A percentile compares a stretch with the other conserved stretches of the same genome.
Evolutionary conservation across 441 rosid genomes (phyloP).

Genomic region (Populus hybrid): DNA sequence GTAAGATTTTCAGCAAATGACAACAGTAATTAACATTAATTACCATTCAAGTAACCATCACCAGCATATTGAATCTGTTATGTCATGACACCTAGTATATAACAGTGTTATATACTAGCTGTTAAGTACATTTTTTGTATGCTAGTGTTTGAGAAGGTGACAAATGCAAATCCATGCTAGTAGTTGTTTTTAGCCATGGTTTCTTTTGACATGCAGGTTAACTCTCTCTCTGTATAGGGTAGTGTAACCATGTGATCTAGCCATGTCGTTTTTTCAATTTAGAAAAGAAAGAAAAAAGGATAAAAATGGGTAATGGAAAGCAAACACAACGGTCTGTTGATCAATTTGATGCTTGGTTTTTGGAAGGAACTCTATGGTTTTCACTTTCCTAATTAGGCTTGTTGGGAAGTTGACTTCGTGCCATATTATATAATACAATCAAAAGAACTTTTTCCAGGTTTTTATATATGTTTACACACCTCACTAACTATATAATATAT

Average conservation of each 20-base stretch:
- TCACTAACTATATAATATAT: neutral
- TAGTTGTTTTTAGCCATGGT: neutral
- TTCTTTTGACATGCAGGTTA: constrained; percentile 6
- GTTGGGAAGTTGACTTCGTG: too few relatives aligned
- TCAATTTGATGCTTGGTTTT: neutral
- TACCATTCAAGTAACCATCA: neutral
- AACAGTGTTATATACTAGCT: too few relatives aligned
- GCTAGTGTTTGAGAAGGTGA: constrained; percentile 14
- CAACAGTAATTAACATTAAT: neutral
- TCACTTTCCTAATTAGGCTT: neutral
- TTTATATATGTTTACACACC: neutral
- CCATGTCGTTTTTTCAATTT: constrained; percentile 21
- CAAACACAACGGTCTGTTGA: neutral
- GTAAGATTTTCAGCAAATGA: constrained; percentile 25
- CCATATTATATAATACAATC: too few relatives aligned
- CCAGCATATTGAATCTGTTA: neutral
- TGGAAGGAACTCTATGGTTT: neutral
- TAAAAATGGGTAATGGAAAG: neutral
- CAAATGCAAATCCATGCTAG: constrained; percentile 14
- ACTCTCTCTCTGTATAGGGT: neutral
- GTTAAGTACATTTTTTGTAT: neutral
- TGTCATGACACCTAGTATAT: neutral
- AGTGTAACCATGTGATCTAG: constrained; percentile 33
- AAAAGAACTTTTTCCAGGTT: neutral
- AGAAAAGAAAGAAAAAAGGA: neutral